Percentiles rank a stretch among this genome's conserved stretches.
Evolutionary conservation across 495 filamentous ascomycete genomes (phyloP).

Genomic region (Trichoderma erinaceum): DNA sequence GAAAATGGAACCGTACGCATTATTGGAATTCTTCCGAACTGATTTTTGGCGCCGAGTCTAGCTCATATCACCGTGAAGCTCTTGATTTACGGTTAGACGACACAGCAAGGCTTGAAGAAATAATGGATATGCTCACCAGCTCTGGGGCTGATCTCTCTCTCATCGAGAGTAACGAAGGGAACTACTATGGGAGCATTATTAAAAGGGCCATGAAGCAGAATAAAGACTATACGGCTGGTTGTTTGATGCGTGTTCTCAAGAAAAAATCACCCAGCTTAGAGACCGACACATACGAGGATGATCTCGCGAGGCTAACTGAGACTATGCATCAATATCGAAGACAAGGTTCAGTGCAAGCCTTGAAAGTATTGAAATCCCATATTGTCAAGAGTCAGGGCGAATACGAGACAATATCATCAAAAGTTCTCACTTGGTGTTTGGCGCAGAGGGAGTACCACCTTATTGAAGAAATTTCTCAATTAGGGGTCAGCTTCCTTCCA

Average conservation of each 20-base stretch:
- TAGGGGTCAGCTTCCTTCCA: not conserved
- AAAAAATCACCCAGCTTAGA: not conserved
- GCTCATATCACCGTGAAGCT: not conserved
- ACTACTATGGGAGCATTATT: not conserved
- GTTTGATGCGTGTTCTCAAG: not conserved
- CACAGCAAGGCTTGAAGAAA: constrained; percentile 22
- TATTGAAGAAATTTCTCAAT: not conserved
- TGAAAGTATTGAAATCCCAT: not conserved
- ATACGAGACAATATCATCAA: not conserved
- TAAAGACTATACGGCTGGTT: not conserved
- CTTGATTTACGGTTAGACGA: constrained; percentile 18
- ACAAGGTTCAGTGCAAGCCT: not conserved
- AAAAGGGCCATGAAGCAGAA: not conserved
- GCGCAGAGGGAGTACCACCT: not conserved
- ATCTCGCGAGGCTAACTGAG: not conserved
- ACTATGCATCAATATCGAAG: too few relatives aligned
- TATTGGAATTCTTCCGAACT: not conserved
- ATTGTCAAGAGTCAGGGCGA: too few relatives aligned
- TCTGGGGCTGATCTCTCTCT: constrained; percentile 14
- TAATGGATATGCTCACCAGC: constrained; percentile 20
- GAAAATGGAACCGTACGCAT: not conserved
- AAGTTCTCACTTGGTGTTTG: not conserved
- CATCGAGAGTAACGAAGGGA: not conserved
- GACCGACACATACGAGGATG: not conserved
- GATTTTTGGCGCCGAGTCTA: too few relatives aligned